phyloP scores from a whole-genome alignment of 2,329 filamentous ascomycete species.

The Macroventuria anomochaeta region DNA sequence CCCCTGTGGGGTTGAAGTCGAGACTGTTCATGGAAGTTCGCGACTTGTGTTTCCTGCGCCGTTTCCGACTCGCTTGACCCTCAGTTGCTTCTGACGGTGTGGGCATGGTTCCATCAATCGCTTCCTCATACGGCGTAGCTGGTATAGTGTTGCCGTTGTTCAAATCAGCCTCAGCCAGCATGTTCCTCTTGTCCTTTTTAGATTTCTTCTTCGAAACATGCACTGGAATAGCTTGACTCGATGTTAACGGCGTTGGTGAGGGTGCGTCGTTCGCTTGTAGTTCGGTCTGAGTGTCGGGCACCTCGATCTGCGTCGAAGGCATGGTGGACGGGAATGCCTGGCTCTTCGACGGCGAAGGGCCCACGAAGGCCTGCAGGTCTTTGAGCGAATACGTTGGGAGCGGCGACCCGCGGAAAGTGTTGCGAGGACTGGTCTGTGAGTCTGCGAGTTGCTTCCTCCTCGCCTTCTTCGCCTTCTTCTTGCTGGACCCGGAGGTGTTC shows the following conservation, averaged over 20 bases:
- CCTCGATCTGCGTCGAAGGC: constrained; percentile 13
- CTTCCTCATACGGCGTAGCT: background rate
- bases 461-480: background rate
- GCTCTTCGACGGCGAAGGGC: constrained; percentile 5
- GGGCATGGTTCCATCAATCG: background rate
- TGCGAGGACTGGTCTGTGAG: background rate
- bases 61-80: background rate
- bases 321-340: background rate
- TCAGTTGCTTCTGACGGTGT: background rate
- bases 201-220: background rate
- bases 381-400: background rate
- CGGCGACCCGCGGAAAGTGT: background rate
- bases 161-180: background rate
- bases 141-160: background rate
- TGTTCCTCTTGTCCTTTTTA: constrained; percentile 2
- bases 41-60: background rate
- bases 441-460: background rate
- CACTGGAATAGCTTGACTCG: constrained; percentile 4
- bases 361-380: background rate
- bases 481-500: background rate
- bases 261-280: background rate
- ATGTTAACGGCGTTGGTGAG: constrained; percentile 11
- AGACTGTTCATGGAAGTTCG: background rate
- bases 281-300: constrained; percentile 22
- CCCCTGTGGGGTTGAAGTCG: background rate